A percentile compares a stretch with the other conserved stretches of the same genome.
Conservation (phyloP, 257 asterid species). For the Gynochthodes officinalis region DNA sequence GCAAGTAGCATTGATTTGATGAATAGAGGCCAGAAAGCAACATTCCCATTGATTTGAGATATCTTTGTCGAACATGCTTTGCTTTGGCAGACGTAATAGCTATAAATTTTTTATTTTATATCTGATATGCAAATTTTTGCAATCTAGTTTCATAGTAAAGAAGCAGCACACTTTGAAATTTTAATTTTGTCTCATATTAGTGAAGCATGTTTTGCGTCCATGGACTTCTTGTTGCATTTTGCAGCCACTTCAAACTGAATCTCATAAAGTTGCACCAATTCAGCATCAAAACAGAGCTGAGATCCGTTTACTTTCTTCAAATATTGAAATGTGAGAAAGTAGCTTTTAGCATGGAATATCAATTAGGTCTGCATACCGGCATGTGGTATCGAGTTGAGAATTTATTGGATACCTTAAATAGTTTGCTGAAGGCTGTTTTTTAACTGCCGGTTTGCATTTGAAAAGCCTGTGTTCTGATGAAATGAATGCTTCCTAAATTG, state of each 20-base stretch:
- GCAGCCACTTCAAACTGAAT: background rate
- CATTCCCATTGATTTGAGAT: background rate
- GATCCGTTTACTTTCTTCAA: too few species aligned
- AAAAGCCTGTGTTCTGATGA: background rate
- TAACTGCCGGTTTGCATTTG: background rate
- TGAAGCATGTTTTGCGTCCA: background rate
- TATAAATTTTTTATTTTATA: background rate
- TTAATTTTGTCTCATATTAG: background rate
- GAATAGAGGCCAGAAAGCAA: background rate
- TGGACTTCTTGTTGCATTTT: background rate
- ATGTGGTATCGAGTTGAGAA: background rate
- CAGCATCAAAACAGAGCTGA: background rate
- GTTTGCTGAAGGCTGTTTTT: background rate
- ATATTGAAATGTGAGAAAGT: background rate
- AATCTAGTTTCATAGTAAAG: background rate
- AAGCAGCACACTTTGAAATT: too few species aligned
- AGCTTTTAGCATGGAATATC: background rate
- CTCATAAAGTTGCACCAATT: background rate
- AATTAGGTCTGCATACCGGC: background rate
- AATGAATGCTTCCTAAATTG: background rate
- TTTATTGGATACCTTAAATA: too few species aligned
- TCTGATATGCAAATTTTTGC: background rate
- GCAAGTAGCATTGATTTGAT: conserved; percentile 1
- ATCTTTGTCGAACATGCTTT: background rate
- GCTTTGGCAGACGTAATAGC: background rate